Base-by-base conservation (phyloP, 148 eudicot genomes). In the Silene latifolia region DNA sequence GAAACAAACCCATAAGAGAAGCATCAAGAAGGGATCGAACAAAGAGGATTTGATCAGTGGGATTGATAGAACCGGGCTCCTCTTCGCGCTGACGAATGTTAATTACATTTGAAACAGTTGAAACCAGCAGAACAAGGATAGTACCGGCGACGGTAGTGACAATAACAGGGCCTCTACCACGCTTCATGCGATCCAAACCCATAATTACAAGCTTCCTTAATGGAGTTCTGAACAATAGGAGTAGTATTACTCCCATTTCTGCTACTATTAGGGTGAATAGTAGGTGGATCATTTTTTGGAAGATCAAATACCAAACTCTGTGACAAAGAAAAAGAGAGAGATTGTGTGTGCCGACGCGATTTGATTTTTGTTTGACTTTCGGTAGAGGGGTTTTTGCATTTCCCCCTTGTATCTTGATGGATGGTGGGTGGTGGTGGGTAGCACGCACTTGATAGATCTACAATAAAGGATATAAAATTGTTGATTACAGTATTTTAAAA, bases 151-250 rank as follows among this genome's bases (percentile, higher is more conserved):
- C 76, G 1, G 87, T 82, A 1, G 68, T 82, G 12, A 79, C 72
- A 0, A 86, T 47, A 2, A 81, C 76, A 0, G 85, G 87, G 8
- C 85, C 83, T 60, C 82, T 77, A 4, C 87, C 82, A 2, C 83
- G 76, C 39, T 86, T 86, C 75, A 84, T 59, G 5, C 83, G 79
- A 75, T 86, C 87, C 20, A 86, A 23, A 0, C 83, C 85, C 74
- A 80, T 60, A 0, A 82, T 79, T 0, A 80, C 76, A 17, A 82
- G 63, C 76, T 80, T 80, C 53, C 82, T 53, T 0, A 84, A 15
- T 21, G 87, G 89, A 12, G 83, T 79, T 66, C 73, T 59, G 85
- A 84, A 84, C 3, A 84, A 63, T 1, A 86, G 82, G 2, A 82
- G 81, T 64, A 86, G 56, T 21, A 84, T 72, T 46, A 80, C 63